Percentiles rank a stretch among this genome's conserved stretches.
Conservation (phyloP, 805 yeast genomes). For the Starmerella tilneyi region DNA sequence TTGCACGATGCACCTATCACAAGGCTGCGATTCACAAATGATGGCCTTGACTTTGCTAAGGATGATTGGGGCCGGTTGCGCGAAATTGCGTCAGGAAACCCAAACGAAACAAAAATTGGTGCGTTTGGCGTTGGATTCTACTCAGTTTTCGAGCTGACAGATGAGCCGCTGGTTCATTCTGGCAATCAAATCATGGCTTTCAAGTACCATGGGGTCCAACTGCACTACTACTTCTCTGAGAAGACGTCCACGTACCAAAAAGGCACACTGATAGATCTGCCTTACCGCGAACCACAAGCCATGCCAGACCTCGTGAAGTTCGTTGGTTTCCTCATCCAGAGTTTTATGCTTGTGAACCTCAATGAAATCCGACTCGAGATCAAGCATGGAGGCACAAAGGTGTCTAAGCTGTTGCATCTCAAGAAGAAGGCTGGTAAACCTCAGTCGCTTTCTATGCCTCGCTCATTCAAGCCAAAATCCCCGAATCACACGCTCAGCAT, state of each 20-base stretch:
- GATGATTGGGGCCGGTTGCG: constrained; percentile 35
- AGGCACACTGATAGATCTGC: constrained; percentile 35
- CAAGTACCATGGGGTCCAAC: constrained; percentile 33
- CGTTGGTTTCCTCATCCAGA: constrained; percentile 34
- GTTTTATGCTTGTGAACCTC: constrained; percentile 32
- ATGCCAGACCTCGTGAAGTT: constrained; percentile 32
- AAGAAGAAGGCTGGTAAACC: constrained; percentile 26
- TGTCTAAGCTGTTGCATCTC: constrained; percentile 25
- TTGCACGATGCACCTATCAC: constrained; percentile 28
- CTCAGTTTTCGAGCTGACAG: constrained; percentile 69
- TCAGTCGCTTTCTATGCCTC: constrained; percentile 23
- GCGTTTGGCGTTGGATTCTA: constrained; percentile 47
- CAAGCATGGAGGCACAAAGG: constrained; percentile 25
- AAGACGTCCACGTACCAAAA: constrained; percentile 20
- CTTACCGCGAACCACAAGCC: constrained; percentile 27
- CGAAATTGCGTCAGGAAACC: constrained; percentile 37
- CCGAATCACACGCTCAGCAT: constrained; percentile 27
- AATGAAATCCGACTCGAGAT: constrained; percentile 25
- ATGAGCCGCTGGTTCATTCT: constrained; percentile 58
- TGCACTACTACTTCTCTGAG: constrained; percentile 28
- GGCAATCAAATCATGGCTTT: constrained; percentile 33
- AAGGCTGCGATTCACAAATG: constrained; percentile 26
- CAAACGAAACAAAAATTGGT: constrained; percentile 36
- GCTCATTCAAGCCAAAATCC: constrained; percentile 22
- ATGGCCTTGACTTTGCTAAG: constrained; percentile 31